These are phyloP conservation scores for Hymenotorrendiella dingleyae DNA, from an alignment of 2,329 filamentous ascomycete species.

Conservation along the genomic window DNA sequence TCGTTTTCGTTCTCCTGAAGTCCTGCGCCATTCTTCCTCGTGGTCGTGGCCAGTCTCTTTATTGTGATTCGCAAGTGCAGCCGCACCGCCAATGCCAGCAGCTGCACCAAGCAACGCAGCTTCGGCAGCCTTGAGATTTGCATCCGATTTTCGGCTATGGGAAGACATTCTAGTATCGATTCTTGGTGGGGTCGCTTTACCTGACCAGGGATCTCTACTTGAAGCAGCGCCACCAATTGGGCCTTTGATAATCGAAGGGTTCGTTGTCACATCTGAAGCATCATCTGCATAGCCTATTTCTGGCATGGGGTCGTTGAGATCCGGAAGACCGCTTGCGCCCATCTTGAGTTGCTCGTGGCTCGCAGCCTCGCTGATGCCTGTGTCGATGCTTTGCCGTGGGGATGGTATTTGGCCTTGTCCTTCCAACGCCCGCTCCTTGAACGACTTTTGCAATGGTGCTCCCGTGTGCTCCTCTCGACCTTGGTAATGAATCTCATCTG, in stretches of 20 bases:
- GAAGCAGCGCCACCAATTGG: slow-evolving; percentile 46
- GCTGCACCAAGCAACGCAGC: slow-evolving; percentile 40
- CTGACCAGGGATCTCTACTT: slow-evolving; percentile 45
- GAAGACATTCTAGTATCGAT: slow-evolving; percentile 9
- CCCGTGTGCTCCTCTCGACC: slow-evolving; percentile 33
- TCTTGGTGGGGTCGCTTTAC: slow-evolving; percentile 44
- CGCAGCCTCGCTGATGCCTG: slow-evolving; percentile 42
- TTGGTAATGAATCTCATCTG: slow-evolving; percentile 25
- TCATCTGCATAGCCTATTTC: slow-evolving; percentile 64
- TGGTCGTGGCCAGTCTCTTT: slow-evolving; percentile 50
- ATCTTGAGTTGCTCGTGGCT: slow-evolving; percentile 46
- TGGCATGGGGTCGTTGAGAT: slow-evolving; percentile 64
- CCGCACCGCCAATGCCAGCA: slow-evolving; percentile 47
- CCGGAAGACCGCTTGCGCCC: slow-evolving; percentile 64
- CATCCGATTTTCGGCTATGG: slow-evolving; percentile 16
- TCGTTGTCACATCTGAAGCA: slow-evolving; percentile 67
- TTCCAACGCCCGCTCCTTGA: slow-evolving; percentile 58
- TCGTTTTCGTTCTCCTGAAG: slow-evolving; percentile 56
- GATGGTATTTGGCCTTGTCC: slow-evolving; percentile 48
- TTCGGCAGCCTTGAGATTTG: slow-evolving; percentile 29
- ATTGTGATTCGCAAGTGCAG: slow-evolving; percentile 47
- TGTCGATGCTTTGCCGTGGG: slow-evolving; percentile 53
- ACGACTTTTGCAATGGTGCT: slow-evolving; percentile 55
- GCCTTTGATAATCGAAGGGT: slow-evolving; percentile 77
- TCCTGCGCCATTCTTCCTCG: slow-evolving; percentile 60